phyloP scores from a whole-genome alignment of 1,284 basidiomycete species.

The Rhodotorula glutinis region DNA sequence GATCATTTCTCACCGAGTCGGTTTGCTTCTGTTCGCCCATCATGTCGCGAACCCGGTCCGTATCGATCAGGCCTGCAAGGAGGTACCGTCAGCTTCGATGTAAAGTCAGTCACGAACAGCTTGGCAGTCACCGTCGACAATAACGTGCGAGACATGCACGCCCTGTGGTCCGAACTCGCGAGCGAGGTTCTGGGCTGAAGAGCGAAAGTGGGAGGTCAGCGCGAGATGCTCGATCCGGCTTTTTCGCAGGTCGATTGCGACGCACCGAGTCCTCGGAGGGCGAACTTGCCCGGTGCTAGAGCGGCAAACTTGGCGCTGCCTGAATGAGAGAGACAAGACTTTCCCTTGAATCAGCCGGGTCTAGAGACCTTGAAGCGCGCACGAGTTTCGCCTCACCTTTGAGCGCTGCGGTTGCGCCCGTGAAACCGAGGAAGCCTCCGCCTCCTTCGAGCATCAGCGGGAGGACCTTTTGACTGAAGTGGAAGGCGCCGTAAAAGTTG shows the following conservation, averaged over 20 bases:
- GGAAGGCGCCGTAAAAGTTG: constrained; percentile 33
- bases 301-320: constrained; percentile 31
- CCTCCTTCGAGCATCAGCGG: constrained; percentile 24
- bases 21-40: constrained; percentile 3
- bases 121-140: constrained; percentile 47
- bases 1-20: constrained; percentile 16
- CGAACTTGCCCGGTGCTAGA: constrained; percentile 32
- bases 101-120: not conserved
- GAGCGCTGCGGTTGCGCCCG: constrained; percentile 22
- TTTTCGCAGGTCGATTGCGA: no score
- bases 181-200: constrained; percentile 30
- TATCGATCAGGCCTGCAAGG: constrained; percentile 28
- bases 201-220: not conserved
- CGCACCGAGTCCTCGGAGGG: constrained; percentile 28
- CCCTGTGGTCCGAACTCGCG: constrained; percentile 51
- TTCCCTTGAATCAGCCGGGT: no score
- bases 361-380: not conserved
- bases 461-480: constrained; percentile 32
- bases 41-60: constrained; percentile 21
- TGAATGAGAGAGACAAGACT: not conserved
- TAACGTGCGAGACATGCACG: constrained; percentile 51
- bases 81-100: not conserved
- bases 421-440: constrained; percentile 27
- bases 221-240: not conserved
- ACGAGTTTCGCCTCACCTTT: constrained; percentile 11